Evolutionary conservation across 768 basidiomycete species (phyloP).

Genomic region (Trametes villosa): DNA sequence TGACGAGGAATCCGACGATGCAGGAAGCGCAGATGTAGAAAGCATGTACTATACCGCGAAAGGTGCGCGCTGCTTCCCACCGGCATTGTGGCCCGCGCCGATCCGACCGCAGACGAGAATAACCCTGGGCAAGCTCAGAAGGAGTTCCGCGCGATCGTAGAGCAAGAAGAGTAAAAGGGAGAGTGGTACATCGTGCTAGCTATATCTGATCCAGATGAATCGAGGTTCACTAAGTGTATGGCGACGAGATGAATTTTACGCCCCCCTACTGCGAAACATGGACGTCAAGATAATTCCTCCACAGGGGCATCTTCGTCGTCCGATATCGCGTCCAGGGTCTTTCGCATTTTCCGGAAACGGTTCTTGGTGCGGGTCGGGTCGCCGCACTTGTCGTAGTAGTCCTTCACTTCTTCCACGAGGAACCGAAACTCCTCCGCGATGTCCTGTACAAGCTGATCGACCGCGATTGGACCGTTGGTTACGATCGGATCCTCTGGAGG

Average conservation of each 20-base stretch:
- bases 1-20: conserved; percentile 79
- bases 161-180: conserved; percentile 89
- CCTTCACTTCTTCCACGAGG: conserved; percentile 76
- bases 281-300: not conserved
- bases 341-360: conserved; percentile 73
- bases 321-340: conserved; percentile 34
- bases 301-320: conserved; percentile 25
- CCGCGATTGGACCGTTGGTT: conserved; percentile 51
- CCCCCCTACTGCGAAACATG: not conserved
- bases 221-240: too few species aligned
- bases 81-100: not conserved
- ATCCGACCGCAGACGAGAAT: conserved; percentile 71
- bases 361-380: conserved; percentile 68
- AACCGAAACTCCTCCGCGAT: conserved; percentile 75
- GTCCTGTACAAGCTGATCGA: conserved; percentile 65
- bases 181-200: conserved; percentile 72
- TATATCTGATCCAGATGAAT: not conserved
- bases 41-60: conserved; percentile 99
- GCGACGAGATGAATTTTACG: too few species aligned
- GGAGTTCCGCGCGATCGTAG: conserved; percentile 87
- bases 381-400: conserved; percentile 74
- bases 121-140: conserved; percentile 89
- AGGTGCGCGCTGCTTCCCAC: conserved; percentile 53
- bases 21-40: conserved; percentile 87
- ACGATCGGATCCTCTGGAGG: conserved; percentile 4